phyloP scores from a whole-genome alignment of 2,329 filamentous ascomycete species.

The Penicillium brasilianum region DNA sequence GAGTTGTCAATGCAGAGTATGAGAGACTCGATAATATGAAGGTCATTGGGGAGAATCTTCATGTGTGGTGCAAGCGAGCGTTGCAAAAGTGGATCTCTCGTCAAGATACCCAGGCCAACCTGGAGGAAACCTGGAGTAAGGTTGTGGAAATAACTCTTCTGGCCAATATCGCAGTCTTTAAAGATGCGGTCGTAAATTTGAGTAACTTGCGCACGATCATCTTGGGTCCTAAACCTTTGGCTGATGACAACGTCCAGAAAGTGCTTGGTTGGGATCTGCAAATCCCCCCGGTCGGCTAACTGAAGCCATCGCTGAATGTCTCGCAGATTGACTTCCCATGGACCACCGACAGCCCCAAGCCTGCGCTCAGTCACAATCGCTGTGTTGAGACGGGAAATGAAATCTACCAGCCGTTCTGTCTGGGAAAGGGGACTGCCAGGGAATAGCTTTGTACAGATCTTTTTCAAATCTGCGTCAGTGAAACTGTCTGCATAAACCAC shows the following conservation, averaged over 20 bases:
- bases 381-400: conserved; percentile 79
- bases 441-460: conserved; percentile 81
- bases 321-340: conserved; percentile 95
- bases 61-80: conserved; percentile 40
- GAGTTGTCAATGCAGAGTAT: conserved; percentile 85
- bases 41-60: conserved; percentile 46
- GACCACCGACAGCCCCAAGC: conserved; percentile 67
- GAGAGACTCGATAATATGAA: conserved; percentile 80
- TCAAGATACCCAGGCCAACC: conserved; percentile 75
- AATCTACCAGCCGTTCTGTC: conserved; percentile 72
- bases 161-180: conserved; percentile 51
- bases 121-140: conserved; percentile 71
- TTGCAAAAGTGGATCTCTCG: conserved; percentile 58
- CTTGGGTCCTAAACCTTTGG: conserved; percentile 79
- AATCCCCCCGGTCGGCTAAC: conserved; percentile 65
- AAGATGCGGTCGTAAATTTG: conserved; percentile 72
- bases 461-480: conserved; percentile 75
- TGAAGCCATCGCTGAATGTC: conserved; percentile 89
- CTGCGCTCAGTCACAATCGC: conserved; percentile 64
- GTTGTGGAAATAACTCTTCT: conserved; percentile 71
- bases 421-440: conserved; percentile 64
- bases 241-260: conserved; percentile 82
- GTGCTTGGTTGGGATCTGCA: conserved; percentile 69
- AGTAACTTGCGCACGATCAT: conserved; percentile 69
- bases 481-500: conserved; percentile 97